These are phyloP conservation scores for Plasmodium inui DNA, from an alignment of 169 alveolate genomes.

Conservation along the genomic window DNA sequence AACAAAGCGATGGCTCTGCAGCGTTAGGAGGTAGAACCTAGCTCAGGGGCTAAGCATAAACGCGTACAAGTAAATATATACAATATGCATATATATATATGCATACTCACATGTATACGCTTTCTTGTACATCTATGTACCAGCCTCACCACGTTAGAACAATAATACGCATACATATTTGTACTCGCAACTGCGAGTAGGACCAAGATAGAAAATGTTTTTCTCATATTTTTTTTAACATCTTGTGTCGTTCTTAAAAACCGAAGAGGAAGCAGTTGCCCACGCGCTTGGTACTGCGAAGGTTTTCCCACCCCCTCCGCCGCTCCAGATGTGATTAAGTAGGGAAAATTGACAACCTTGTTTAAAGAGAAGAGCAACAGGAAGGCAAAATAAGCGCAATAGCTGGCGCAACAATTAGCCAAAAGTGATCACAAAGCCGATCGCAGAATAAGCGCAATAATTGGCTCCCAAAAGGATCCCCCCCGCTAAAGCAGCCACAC, in stretches of 20 bases:
- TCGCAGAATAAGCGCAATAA: not conserved
- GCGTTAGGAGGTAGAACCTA: not conserved
- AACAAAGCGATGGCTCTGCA: not conserved
- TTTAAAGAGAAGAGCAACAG: not conserved
- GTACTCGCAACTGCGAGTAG: not conserved
- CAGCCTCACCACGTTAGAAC: not conserved
- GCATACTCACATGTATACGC: not conserved
- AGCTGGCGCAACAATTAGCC: not conserved
- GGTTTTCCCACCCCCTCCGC: not conserved
- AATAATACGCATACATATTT: slow-evolving; percentile 1
- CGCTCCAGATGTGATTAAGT: not conserved
- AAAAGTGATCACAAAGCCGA: not conserved
- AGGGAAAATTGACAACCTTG: not conserved
- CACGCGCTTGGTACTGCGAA: not conserved
- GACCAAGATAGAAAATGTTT: not conserved
- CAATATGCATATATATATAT: not conserved
- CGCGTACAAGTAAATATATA: not conserved
- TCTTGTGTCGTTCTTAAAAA: not conserved
- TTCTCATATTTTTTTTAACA: not conserved
- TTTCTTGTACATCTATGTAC: not conserved
- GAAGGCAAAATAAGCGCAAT: not conserved
- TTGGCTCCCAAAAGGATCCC: not conserved
- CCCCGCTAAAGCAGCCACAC: not conserved
- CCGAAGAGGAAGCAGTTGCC: not conserved
- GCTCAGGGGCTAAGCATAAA: not conserved